These are phyloP conservation scores for Ambispora gerdemannii DNA, from an alignment of 192 early-diverging fungal species.

Conservation along the genomic window DNA sequence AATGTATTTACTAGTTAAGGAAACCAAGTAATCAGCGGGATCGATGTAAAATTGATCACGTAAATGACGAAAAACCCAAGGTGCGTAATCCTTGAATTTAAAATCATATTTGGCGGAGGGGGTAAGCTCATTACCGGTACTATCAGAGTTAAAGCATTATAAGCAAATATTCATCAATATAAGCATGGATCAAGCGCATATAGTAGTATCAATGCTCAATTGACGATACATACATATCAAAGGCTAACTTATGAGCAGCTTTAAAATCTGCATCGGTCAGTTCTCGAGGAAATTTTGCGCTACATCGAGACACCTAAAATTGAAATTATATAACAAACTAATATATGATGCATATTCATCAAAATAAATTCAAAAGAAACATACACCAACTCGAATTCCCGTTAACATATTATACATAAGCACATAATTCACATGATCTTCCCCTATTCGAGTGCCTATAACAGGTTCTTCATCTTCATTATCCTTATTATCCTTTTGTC, in stretches of 20 bases:
- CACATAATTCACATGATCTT: slow-evolving; percentile 94
- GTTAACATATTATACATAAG: slow-evolving; percentile 99
- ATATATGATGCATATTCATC: too few relatives aligned
- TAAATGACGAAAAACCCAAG: slow-evolving; percentile 92
- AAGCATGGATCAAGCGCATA: neutral
- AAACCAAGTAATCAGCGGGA: slow-evolving; percentile 92
- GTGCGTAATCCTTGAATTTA: slow-evolving; percentile 99
- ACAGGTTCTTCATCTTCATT: slow-evolving; percentile 45
- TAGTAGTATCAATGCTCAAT: neutral
- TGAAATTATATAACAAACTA: too few relatives aligned
- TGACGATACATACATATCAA: slow-evolving; percentile 73
- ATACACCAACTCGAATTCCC: slow-evolving; percentile 86
- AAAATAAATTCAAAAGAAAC: slow-evolving; percentile 30
- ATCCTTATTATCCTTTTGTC: slow-evolving; percentile 34
- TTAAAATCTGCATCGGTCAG: slow-evolving; percentile 77
- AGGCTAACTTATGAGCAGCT: slow-evolving; percentile 90
- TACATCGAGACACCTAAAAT: slow-evolving; percentile 82
- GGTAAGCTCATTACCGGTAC: slow-evolving; percentile 92
- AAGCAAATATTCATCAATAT: neutral
- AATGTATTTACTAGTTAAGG: slow-evolving; percentile 94
- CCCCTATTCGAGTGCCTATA: slow-evolving; percentile 84
- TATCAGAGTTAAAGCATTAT: slow-evolving; percentile 27
- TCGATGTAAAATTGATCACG: slow-evolving; percentile 86
- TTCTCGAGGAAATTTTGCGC: slow-evolving; percentile 75
- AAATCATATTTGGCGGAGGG: slow-evolving; percentile 94